phyloP scores from a whole-genome alignment of 2,329 filamentous ascomycete genomes.

The Penicillium glabrum region DNA sequence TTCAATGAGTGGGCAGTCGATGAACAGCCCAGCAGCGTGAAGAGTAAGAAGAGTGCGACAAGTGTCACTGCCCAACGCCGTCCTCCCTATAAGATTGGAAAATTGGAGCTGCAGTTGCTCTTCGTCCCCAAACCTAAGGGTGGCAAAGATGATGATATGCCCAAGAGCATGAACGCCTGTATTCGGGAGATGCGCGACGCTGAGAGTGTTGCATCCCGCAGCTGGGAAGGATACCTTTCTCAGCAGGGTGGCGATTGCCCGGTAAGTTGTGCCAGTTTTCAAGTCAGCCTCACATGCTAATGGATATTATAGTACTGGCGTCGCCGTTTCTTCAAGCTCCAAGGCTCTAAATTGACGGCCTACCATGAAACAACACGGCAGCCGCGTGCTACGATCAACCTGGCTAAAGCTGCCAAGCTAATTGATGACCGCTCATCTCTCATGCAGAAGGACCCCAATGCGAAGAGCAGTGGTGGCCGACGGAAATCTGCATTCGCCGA shows the following conservation, averaged over 20 bases:
- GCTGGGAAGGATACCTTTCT: constrained; percentile 85
- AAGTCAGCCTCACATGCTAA: background rate
- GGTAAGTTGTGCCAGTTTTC: constrained; percentile 60
- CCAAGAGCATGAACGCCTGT: constrained; percentile 98
- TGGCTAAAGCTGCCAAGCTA: constrained; percentile 86
- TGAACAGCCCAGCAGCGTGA: constrained; percentile 79
- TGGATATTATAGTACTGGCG: constrained; percentile 76
- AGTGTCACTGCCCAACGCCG: constrained; percentile 61
- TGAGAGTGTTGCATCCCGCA: constrained; percentile 73
- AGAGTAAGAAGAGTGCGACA: constrained; percentile 78
- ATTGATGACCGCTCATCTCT: constrained; percentile 88
- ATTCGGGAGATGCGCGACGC: constrained; percentile 91
- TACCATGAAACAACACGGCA: constrained; percentile 95
- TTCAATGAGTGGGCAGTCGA: constrained; percentile 99
- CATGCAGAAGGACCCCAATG: constrained; percentile 77
- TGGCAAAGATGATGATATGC: constrained; percentile 90
- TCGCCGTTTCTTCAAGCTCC: constrained; percentile 92
- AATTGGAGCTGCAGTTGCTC: constrained; percentile 87
- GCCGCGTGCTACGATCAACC: constrained; percentile 93
- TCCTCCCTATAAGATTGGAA: constrained; percentile 95
- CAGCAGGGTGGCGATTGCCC: constrained; percentile 98
- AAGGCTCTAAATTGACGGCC: constrained; percentile 86
- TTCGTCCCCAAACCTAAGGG: constrained; percentile 93
- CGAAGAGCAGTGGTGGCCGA: constrained; percentile 68
- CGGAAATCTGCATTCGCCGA: constrained; percentile 95